Evolutionary conservation across 257 asterid species (phyloP).

Genomic region (Voacanga thouarsii): DNA sequence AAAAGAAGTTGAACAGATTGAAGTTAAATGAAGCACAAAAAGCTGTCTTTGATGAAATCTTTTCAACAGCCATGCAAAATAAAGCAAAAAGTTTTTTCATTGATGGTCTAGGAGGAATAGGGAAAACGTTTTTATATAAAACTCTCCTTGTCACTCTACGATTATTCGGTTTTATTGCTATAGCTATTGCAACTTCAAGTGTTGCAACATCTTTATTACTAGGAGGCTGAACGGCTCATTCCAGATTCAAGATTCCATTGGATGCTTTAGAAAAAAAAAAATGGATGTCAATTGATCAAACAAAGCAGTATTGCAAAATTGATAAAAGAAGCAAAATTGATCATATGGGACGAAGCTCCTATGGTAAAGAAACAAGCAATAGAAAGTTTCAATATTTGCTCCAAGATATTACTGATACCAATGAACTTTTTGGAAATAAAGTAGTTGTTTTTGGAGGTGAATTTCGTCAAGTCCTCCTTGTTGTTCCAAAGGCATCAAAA

Average conservation of each 20-base stretch:
- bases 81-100: neutral
- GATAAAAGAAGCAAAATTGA: neutral
- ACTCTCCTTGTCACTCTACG: too few relatives aligned
- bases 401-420: too few relatives aligned
- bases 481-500: neutral
- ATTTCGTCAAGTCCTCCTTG: neutral
- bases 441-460: too few relatives aligned
- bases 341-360: too few relatives aligned
- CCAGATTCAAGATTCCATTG: neutral
- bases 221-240: constrained; percentile 1
- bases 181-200: neutral
- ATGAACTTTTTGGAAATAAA: too few relatives aligned
- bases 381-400: too few relatives aligned
- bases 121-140: neutral
- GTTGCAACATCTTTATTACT: neutral
- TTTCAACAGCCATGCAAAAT: too few relatives aligned
- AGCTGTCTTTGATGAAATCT: neutral
- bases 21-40: neutral
- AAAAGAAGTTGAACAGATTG: neutral
- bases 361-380: too few relatives aligned
- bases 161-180: neutral
- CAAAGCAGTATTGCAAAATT: too few relatives aligned
- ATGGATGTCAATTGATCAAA: neutral
- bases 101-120: neutral
- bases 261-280: neutral